phyloP scores from a whole-genome alignment of 768 basidiomycete species.

The Auriculariales sp. region DNA sequence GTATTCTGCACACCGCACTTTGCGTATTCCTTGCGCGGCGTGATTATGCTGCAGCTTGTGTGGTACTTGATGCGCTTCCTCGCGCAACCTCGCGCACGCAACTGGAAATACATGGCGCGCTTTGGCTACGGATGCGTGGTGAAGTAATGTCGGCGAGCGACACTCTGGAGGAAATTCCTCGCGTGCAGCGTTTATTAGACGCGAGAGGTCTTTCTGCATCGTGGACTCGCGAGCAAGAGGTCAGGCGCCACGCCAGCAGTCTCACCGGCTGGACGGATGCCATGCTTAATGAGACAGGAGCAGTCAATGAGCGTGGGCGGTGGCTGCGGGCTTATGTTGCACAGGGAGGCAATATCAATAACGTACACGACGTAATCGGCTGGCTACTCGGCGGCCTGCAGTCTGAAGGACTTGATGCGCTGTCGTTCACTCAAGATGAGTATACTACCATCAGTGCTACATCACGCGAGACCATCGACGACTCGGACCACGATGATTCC shows the following conservation, averaged over 20 bases:
- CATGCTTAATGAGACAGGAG: neutral
- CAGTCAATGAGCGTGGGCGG: neutral
- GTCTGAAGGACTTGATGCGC: no score
- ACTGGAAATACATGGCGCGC: neutral
- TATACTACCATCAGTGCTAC: no score
- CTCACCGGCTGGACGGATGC: neutral
- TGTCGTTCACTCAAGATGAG: no score
- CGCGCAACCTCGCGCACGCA: neutral
- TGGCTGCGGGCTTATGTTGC: neutral
- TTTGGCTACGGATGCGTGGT: neutral
- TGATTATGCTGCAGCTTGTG: neutral
- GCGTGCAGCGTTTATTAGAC: neutral
- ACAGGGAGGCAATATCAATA: neutral
- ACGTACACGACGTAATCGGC: neutral
- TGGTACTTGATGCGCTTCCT: neutral
- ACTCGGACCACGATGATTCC: no score
- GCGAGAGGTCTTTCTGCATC: neutral
- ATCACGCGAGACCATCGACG: no score
- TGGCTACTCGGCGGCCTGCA: neutral
- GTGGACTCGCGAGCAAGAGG: neutral
- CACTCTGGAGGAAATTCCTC: neutral
- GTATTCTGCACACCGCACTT: neutral
- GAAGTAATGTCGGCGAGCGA: neutral
- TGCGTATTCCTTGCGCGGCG: neutral
- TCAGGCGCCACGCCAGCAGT: neutral